These are phyloP conservation scores for Suillus plorans DNA, from an alignment of 768 basidiomycete species.

Conservation along the genomic window DNA sequence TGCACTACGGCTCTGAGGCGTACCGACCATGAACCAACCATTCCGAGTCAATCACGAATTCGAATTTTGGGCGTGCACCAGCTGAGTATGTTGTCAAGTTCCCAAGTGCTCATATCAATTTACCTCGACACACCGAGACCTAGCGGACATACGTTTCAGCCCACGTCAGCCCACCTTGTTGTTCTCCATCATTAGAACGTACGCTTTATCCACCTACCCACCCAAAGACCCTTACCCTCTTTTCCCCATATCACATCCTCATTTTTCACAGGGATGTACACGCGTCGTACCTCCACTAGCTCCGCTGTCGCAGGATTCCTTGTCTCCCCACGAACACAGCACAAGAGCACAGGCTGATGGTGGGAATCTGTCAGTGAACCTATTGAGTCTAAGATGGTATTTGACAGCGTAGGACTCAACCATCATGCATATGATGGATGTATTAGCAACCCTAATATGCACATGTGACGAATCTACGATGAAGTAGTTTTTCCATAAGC, in stretches of 20 bases:
- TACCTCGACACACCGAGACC: background rate
- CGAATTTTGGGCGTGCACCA: background rate
- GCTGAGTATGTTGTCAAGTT: background rate
- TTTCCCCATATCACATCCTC: background rate
- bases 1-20: no score
- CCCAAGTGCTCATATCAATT: background rate
- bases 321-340: background rate
- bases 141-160: background rate
- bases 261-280: background rate
- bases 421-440: background rate
- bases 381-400: background rate
- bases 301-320: background rate
- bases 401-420: background rate
- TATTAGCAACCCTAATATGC: background rate
- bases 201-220: background rate
- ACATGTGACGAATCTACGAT: background rate
- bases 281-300: background rate
- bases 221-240: background rate
- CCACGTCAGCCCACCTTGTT: background rate
- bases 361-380: no score
- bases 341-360: background rate
- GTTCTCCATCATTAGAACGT: background rate
- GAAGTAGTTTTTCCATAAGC: background rate
- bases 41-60: background rate
- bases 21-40: background rate